phyloP scores from a whole-genome alignment of 345 rosid species.

The Gossypium australe region DNA sequence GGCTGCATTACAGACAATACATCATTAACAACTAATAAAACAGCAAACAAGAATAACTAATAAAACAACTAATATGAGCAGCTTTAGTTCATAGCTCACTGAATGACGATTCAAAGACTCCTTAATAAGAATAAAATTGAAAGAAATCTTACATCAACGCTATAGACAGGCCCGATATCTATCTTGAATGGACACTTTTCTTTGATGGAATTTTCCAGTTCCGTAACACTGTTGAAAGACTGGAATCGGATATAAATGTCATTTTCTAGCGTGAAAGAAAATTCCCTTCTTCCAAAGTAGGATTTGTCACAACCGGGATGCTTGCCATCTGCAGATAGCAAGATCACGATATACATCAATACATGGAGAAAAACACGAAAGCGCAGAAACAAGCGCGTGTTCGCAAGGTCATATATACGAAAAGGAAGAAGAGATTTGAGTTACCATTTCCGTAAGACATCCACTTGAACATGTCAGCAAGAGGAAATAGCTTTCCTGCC shows the following conservation, averaged over 20 bases:
- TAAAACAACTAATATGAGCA: background rate
- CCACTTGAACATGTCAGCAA: constrained; percentile 77
- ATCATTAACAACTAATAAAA: background rate
- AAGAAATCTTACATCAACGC: constrained; percentile 55
- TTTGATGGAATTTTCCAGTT: constrained; percentile 58
- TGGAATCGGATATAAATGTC: constrained; percentile 69
- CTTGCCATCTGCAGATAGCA: constrained; percentile 60
- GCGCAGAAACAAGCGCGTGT: background rate
- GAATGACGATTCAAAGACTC: constrained; percentile 32
- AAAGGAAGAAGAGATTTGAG: background rate
- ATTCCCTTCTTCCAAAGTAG: constrained; percentile 72
- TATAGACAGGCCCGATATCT: constrained; percentile 86
- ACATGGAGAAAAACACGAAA: background rate
- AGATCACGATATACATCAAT: background rate
- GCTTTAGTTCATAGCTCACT: background rate
- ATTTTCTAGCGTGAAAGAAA: constrained; percentile 77
- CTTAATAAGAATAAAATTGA: constrained; percentile 3
- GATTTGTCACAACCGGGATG: constrained; percentile 84
- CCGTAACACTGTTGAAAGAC: constrained; percentile 56
- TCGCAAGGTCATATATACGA: background rate
- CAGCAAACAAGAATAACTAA: background rate
- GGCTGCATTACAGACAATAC: constrained; percentile 42
- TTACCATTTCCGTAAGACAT: constrained; percentile 88
- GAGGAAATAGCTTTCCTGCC: constrained; percentile 84
- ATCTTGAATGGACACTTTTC: constrained; percentile 72